phyloP scores from a whole-genome alignment of 164 flowering plant species.

The Tetracentron sinense region DNA sequence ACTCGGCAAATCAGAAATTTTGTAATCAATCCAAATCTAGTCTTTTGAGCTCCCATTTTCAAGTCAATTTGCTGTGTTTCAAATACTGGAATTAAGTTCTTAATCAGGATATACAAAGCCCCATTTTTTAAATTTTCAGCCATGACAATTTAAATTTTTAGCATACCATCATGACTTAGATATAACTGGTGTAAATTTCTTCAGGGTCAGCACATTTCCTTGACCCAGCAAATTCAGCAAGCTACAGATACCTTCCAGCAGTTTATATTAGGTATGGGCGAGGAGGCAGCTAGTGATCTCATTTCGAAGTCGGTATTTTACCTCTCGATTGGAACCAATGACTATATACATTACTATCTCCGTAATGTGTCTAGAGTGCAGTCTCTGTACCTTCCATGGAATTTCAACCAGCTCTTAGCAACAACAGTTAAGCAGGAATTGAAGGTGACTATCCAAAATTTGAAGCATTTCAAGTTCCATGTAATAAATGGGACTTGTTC shows the following conservation, averaged over 20 bases:
- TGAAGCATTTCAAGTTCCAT: background rate
- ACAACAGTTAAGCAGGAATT: conserved; percentile 52
- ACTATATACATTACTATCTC: conserved; percentile 84
- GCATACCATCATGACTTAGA: no score
- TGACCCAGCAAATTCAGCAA: conserved; percentile 79
- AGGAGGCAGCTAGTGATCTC: conserved; percentile 43
- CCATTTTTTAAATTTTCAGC: no score
- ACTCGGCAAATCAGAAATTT: no score
- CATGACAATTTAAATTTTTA: no score
- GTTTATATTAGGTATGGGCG: conserved; percentile 62
- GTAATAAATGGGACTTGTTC: background rate
- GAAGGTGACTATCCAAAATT: conserved; percentile 38
- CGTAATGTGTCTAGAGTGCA: conserved; percentile 65
- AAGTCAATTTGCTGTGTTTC: no score
- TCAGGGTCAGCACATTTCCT: conserved; percentile 79
- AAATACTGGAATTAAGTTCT: no score
- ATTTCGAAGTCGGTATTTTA: conserved; percentile 67
- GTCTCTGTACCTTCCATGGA: conserved; percentile 71
- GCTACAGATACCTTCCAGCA: conserved; percentile 71
- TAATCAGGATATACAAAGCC: no score
- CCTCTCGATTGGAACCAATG: conserved; percentile 80
- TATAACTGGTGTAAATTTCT: background rate
- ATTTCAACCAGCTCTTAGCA: conserved; percentile 66
- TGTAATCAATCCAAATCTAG: no score
- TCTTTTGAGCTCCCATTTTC: no score